These are phyloP conservation scores for Cyclotella atomus DNA, from an alignment of 108 stramenopile species.

Conservation along the genomic window DNA sequence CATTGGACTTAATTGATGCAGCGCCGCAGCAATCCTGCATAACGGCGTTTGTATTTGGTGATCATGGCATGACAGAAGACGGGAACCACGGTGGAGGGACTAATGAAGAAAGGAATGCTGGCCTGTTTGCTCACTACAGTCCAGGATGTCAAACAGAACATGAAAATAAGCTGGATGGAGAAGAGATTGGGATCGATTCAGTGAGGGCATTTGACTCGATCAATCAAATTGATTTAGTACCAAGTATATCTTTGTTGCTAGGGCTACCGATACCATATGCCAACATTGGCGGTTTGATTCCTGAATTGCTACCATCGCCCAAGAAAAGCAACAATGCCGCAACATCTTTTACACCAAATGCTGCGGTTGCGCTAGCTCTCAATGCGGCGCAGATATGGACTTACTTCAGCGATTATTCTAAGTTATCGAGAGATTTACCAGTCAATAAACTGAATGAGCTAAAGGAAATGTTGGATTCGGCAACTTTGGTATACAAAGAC, in stretches of 20 bases:
- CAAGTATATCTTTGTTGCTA: conserved; percentile 88
- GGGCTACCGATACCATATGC: conserved; percentile 96
- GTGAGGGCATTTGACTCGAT: conserved; percentile 31
- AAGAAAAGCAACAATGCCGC: not conserved
- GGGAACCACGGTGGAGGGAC: conserved; percentile 99
- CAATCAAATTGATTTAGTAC: conserved; percentile 94
- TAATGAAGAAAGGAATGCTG: conserved; percentile 93
- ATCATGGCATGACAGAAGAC: conserved; percentile 99
- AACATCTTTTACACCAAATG: conserved; percentile 35
- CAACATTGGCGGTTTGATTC: conserved; percentile 90
- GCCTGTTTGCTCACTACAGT: conserved; percentile 89
- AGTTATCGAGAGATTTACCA: conserved; percentile 69
- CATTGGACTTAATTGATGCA: conserved; percentile 63
- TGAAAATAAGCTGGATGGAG: conserved; percentile 11
- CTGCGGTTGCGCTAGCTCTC: conserved; percentile 71
- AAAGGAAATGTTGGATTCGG: conserved; percentile 61
- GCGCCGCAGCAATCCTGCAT: conserved; percentile 64
- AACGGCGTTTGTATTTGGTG: conserved; percentile 80
- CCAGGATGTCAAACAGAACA: conserved; percentile 58
- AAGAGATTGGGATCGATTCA: conserved; percentile 26
- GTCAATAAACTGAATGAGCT: conserved; percentile 55
- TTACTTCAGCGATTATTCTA: conserved; percentile 77
- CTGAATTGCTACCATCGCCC: conserved; percentile 66
- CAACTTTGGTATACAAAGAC: conserved; percentile 51
- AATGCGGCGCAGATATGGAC: conserved; percentile 91